Conservation (phyloP, 2,329 filamentous ascomycete species). For the Scleromitrula shiraiana region DNA sequence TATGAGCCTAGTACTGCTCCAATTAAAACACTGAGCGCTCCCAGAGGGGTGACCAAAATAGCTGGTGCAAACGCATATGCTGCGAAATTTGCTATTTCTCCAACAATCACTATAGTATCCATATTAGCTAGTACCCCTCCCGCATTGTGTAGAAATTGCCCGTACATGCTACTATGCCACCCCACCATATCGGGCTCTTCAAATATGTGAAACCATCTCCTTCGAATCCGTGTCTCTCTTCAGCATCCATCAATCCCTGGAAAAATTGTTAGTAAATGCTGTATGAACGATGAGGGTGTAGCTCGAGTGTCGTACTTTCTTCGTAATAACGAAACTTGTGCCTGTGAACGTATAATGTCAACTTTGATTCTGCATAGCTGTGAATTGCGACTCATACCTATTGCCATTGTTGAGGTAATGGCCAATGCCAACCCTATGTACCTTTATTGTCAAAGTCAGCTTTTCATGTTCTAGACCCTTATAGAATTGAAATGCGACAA, state of each 20-base stretch:
- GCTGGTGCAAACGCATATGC: constrained; percentile 97
- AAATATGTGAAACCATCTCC: constrained; percentile 94
- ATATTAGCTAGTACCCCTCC: constrained; percentile 21
- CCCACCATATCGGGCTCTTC: constrained; percentile 96
- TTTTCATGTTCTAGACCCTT: background rate
- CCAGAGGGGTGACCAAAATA: constrained; percentile 94
- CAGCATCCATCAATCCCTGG: constrained; percentile 82
- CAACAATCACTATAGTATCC: constrained; percentile 74
- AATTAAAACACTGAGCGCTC: constrained; percentile 89
- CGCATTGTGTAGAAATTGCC: constrained; percentile 14
- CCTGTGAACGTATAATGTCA: constrained; percentile 42
- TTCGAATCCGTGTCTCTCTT: constrained; percentile 88
- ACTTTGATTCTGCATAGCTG: background rate
- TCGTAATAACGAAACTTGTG: constrained; percentile 97
- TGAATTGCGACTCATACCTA: constrained; percentile 46
- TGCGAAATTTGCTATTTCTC: constrained; percentile 94
- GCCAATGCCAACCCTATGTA: constrained; percentile 71
- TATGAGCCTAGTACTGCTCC: constrained; percentile 92
- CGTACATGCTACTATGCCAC: constrained; percentile 80
- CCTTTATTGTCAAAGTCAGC: constrained; percentile 38
- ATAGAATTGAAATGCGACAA: background rate
- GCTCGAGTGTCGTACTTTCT: constrained; percentile 61
- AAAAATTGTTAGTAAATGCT: constrained; percentile 1
- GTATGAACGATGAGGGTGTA: background rate
- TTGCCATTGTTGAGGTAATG: constrained; percentile 66